These are phyloP conservation scores for Fagus sylvatica DNA, from an alignment of 306 rosid species.

Conservation along the genomic window DNA sequence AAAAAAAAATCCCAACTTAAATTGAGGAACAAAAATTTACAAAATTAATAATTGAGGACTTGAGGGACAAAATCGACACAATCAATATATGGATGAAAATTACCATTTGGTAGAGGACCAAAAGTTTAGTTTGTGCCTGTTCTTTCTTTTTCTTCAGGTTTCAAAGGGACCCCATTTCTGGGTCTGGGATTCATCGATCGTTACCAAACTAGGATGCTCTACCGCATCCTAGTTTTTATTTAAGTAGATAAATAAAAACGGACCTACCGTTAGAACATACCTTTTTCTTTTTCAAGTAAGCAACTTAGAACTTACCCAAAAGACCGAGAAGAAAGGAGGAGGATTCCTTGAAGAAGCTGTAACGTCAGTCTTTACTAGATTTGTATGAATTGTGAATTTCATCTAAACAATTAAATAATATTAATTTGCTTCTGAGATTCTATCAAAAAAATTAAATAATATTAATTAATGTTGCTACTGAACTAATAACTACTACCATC, in stretches of 20 bases:
- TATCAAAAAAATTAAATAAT: constrained; percentile 28
- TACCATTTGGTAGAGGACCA: no score
- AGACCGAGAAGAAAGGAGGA: background rate
- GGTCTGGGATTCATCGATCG: constrained; percentile 13
- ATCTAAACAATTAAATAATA: constrained; percentile 30
- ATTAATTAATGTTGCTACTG: constrained; percentile 1
- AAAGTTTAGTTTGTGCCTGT: no score
- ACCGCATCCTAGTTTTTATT: background rate
- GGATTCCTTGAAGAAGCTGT: constrained; percentile 26
- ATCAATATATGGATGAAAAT: no score
- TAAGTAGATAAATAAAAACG: background rate
- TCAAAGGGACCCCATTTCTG: background rate
- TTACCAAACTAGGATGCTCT: background rate
- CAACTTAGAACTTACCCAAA: constrained; percentile 37
- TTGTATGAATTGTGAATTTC: constrained; percentile 13
- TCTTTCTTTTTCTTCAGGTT: background rate
- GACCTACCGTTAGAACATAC: constrained; percentile 8
- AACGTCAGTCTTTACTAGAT: constrained; percentile 27
- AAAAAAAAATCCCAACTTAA: no score
- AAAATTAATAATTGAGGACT: no score
- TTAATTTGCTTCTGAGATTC: constrained; percentile 1
- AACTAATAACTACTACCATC: constrained; percentile 5
- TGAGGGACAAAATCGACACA: no score
- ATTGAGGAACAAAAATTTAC: no score
- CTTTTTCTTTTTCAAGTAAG: no score